These are phyloP conservation scores for Apophysomyces trapeziformis DNA, from an alignment of 371 early-diverging fungal species.

Conservation along the genomic window DNA sequence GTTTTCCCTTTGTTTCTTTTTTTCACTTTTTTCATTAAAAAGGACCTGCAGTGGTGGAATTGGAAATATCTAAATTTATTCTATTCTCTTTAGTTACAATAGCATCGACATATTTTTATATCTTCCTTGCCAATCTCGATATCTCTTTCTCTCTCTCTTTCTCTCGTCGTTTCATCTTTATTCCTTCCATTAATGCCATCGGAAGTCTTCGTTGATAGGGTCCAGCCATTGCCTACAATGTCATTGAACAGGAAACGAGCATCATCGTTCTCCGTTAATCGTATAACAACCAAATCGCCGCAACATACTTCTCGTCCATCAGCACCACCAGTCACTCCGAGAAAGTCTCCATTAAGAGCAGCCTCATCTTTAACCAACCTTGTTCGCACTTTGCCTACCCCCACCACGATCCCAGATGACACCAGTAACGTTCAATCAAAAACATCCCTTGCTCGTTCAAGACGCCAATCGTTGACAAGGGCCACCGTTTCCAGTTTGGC, in stretches of 20 bases:
- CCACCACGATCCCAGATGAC: neutral
- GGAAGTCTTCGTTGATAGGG: neutral
- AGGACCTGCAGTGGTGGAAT: conserved; percentile 3
- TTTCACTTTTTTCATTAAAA: neutral
- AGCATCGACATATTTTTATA: conserved; percentile 6
- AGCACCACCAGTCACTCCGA: neutral
- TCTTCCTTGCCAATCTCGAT: neutral
- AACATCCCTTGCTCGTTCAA: conserved; percentile 1
- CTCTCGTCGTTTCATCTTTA: neutral
- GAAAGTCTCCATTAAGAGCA: conserved; percentile 1
- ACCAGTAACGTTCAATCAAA: neutral
- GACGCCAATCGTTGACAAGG: conserved; percentile 26
- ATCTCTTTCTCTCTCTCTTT: neutral
- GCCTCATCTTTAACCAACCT: neutral
- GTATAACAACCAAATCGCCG: neutral
- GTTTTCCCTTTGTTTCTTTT: neutral
- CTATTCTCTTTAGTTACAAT: conserved; percentile 5
- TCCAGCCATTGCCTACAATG: neutral
- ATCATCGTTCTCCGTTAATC: neutral
- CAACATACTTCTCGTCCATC: neutral
- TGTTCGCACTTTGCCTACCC: neutral
- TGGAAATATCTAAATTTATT: conserved; percentile 3
- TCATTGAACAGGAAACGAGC: neutral
- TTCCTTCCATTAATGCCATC: neutral
- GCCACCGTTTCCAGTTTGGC: conserved; percentile 27